Evolutionary conservation across 106 monocot genomes (phyloP).

Genomic region (Alisma plantagoaquatica): DNA sequence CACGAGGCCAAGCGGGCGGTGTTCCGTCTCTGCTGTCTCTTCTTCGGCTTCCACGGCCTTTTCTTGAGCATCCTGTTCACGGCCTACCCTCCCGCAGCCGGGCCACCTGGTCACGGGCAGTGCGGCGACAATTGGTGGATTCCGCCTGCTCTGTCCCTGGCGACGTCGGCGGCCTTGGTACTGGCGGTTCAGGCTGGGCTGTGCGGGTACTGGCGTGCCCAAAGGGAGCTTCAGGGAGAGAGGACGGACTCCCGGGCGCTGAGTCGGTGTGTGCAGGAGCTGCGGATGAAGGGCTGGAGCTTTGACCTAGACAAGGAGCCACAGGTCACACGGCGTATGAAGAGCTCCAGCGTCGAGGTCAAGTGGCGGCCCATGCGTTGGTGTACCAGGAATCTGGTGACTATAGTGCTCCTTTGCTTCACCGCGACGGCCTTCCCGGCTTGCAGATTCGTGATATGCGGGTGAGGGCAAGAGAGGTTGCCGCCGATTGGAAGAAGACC

Average conservation of each 20-base stretch:
- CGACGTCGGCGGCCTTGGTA: constrained; percentile 54
- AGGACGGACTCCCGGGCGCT: constrained; percentile 54
- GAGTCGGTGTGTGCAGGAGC: constrained; percentile 53
- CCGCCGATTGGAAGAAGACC: too few species aligned
- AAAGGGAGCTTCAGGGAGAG: constrained; percentile 33
- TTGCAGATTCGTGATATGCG: constrained; percentile 50
- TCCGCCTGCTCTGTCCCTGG: constrained; percentile 43
- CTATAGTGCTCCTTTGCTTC: constrained; percentile 31
- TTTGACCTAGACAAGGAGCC: constrained; percentile 65
- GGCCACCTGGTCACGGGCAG: not conserved
- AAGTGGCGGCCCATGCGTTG: constrained; percentile 45
- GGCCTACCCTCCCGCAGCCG: constrained; percentile 15
- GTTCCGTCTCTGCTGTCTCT: constrained; percentile 69
- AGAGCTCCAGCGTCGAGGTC: constrained; percentile 81
- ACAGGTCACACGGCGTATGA: constrained; percentile 27
- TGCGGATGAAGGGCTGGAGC: constrained; percentile 87
- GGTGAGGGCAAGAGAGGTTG: too few species aligned
- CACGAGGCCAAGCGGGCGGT: constrained; percentile 45
- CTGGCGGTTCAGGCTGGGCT: constrained; percentile 40
- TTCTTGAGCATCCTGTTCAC: constrained; percentile 64
- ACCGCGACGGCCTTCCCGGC: constrained; percentile 31
- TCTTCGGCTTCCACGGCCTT: constrained; percentile 80
- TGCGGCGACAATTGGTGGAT: constrained; percentile 61
- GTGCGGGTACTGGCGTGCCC: constrained; percentile 37
- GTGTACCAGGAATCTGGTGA: constrained; percentile 37